These are phyloP conservation scores for Dipodascopsis uninucleata DNA, from an alignment of 805 yeast species.

Conservation along the genomic window DNA sequence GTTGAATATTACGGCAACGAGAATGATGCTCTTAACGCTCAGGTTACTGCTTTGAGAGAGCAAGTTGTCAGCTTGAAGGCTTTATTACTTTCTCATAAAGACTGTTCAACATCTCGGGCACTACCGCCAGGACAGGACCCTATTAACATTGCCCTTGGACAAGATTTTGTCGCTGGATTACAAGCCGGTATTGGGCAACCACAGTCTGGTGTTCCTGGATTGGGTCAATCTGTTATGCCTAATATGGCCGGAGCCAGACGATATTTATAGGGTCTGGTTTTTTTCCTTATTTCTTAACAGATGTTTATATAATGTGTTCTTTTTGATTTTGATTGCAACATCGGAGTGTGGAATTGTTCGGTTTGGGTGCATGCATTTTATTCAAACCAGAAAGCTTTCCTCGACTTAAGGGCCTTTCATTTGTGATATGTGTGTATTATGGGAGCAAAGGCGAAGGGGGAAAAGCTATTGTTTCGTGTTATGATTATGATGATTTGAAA, in stretches of 20 bases:
- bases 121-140: slow-evolving; percentile 27
- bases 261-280: too few relatives aligned
- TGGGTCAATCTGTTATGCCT: background rate
- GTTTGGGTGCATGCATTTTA: too few relatives aligned
- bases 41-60: slow-evolving; percentile 56
- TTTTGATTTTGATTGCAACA: too few relatives aligned
- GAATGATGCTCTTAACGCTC: slow-evolving; percentile 59
- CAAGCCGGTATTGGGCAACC: background rate
- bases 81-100: slow-evolving; percentile 49
- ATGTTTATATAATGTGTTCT: too few relatives aligned
- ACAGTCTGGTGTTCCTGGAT: slow-evolving; percentile 6
- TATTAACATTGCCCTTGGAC: slow-evolving; percentile 19
- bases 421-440: too few relatives aligned
- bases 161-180: slow-evolving; percentile 16
- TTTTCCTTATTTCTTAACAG: too few relatives aligned
- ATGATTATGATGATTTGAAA: too few relatives aligned
- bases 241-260: slow-evolving; percentile 2
- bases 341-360: too few relatives aligned
- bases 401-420: too few relatives aligned
- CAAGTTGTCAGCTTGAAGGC: slow-evolving; percentile 52
- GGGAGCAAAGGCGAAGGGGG: too few relatives aligned
- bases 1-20: slow-evolving; percentile 65
- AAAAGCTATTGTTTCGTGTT: too few relatives aligned
- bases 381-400: too few relatives aligned
- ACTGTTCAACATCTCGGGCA: slow-evolving; percentile 36